Evolutionary conservation across 2,329 filamentous ascomycete species (phyloP), one percentile per base, ranked within the genome.

Genomic region (Tolypocladium tropicale): DNA sequence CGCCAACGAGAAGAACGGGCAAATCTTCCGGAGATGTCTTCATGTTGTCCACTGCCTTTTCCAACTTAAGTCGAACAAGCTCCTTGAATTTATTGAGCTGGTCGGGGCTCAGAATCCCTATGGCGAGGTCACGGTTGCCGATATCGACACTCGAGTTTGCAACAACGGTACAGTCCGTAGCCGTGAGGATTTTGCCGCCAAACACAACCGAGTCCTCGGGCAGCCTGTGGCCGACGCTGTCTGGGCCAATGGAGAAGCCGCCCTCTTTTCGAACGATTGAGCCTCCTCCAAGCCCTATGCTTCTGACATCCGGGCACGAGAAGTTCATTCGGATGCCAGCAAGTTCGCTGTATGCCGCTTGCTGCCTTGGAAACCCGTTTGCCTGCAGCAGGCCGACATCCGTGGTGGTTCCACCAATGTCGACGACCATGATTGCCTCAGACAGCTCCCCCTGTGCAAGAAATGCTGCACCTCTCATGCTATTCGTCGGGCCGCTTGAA

Each of bases 391-490:
- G 67, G 0, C 84, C 83, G 12, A 85, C 80, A 60, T 87, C 84
- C 0, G 82, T 80, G 0, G 84, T 87, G 0, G 84, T 88, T 3
- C 84, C 84, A 0, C 84, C 84, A 54, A 88, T 80, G 62, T 88
- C 84, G 2, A 86, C 78, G 0, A 87, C 83, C 71, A 86, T 80
- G 61, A 76, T 69, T 0, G 72, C 68, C 55, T 76, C 69, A 2
- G 67, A 64, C 23, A 64, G 55, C n/a, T 69, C 58, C 4, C 65
- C 64, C 41, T 74, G 70, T 0, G 74, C 71, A 12, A 88, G 68
- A 55, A 84, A 85, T 0, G 83, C 84, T 2, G 83, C 83, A 1
- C 83, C 82, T 54, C 78, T 76, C 73, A 84, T 82, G 55, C 79
- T 83, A 63, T 86, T 86, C 0, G 83, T 85, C 2, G 83, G 80